Percentiles rank a stretch among this genome's conserved stretches.
Conservation (phyloP, 345 rosid species). For the Gossypium rotundifolium region DNA sequence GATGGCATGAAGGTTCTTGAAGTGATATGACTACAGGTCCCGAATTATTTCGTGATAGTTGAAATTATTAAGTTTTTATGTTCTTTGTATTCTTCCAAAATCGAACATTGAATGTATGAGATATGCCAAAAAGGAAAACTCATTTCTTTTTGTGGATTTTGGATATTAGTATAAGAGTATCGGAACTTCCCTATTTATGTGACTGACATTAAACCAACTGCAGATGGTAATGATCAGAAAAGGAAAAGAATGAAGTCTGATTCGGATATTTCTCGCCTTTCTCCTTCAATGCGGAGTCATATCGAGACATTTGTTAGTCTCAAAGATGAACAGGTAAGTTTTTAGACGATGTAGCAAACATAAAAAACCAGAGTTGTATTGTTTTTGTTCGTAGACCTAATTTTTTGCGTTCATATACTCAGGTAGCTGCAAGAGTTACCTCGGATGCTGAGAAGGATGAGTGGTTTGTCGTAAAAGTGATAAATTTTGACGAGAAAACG, state of each 20-base stretch:
- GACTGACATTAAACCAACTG: conserved; percentile 34
- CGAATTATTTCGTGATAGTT: not conserved
- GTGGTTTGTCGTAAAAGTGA: conserved; percentile 92
- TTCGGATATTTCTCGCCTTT: conserved; percentile 60
- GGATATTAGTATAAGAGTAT: not conserved
- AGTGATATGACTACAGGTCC: not conserved
- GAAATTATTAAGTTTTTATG: not conserved
- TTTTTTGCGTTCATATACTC: conserved; percentile 13
- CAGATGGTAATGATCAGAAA: conserved; percentile 79
- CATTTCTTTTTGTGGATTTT: not conserved
- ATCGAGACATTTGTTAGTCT: conserved; percentile 65
- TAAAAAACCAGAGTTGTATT: not conserved
- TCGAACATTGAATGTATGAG: not conserved
- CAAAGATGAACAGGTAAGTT: conserved; percentile 84
- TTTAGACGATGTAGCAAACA: conserved; percentile 6
- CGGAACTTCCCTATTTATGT: conserved; percentile 6
- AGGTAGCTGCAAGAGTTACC: conserved; percentile 96
- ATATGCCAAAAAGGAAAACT: not conserved
- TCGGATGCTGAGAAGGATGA: conserved; percentile 83
- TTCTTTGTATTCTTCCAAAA: not conserved
- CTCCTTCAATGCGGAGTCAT: conserved; percentile 64
- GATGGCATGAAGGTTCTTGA: not conserved
- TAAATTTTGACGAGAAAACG: conserved; percentile 83
- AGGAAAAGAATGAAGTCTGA: conserved; percentile 71
- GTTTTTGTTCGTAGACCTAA: not conserved